Base-by-base conservation (phyloP, 305 asterid genomes). In the Caryopteris hybrid region DNA sequence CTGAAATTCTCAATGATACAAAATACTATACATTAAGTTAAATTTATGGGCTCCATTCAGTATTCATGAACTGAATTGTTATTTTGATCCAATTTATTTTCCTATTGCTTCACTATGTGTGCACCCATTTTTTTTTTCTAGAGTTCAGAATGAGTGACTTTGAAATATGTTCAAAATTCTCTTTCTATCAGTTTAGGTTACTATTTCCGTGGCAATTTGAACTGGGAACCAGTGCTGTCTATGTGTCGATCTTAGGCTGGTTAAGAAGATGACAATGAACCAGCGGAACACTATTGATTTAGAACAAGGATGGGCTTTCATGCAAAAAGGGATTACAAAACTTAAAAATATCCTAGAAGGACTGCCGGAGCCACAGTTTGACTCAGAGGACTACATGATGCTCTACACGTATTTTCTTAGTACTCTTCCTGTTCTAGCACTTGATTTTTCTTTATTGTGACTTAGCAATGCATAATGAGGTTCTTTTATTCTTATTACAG, bases 381-480 rank as follows among this genome's bases (percentile, higher is more conserved):
- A 79, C 78, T 67, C 95, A 9, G 97, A 88, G 80, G 97, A 91
- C 60, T 85, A 88, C 83, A 88, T 88, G 81, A 77, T 73, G 87
- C 86, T 91, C 56, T 91, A 91, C 82, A 83, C 89, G 97, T 88
- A 88, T 62, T 73, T 46, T 71, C 61, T 48, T 10, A 42, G 20
- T 54, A 63, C 33, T 52, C 10, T 61, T 63, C 58, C 61, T 54
- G 53, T 25, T 5, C 67, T 43, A 8, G n/a, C 54, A 17, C 22
- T n/a, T 58, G 69, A 8, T 34, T 45, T 57, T 65, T 12, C 3
- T 36, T 60, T 34, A 14, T 56, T 22, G 39, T n/a, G n/a, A 31
- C 20, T 10, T 66, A 46, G 66, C 25, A 29, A 25, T 56, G 63
- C 60, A 29, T 54, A 25, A 51, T 45, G 50, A 64, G 36, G 51